These are phyloP conservation scores for Melanomma pulvis-pyrius DNA, from an alignment of 495 filamentous ascomycete genomes.

Conservation along the genomic window DNA sequence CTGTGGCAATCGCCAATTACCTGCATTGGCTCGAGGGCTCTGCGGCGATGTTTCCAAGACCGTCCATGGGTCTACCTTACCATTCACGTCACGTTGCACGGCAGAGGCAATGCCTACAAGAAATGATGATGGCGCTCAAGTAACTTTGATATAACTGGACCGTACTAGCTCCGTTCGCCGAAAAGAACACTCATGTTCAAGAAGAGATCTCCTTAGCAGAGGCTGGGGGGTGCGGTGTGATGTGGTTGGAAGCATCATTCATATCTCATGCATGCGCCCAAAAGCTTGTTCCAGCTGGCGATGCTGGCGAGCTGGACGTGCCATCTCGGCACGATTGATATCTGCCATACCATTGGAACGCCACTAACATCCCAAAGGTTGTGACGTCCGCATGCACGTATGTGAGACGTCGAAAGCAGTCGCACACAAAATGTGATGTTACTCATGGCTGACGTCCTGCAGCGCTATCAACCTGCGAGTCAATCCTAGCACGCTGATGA, in stretches of 20 bases:
- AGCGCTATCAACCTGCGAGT: background rate
- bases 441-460: background rate
- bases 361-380: background rate
- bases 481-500: background rate
- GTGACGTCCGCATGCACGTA: background rate
- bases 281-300: background rate
- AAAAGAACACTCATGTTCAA: too few relatives aligned
- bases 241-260: background rate
- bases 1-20: too few relatives aligned
- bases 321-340: background rate
- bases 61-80: too few relatives aligned
- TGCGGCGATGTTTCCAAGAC: too few relatives aligned
- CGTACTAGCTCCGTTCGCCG: too few relatives aligned
- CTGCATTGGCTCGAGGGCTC: too few relatives aligned
- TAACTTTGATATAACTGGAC: too few relatives aligned
- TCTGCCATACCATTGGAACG: background rate
- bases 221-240: background rate
- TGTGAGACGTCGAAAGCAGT: background rate
- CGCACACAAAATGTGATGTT: background rate
- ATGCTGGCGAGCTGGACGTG: background rate
- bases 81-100: too few relatives aligned
- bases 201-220: too few relatives aligned
- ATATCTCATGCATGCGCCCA: background rate
- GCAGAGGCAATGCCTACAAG: too few relatives aligned
- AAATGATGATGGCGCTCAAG: too few relatives aligned